Conservation (phyloP, 2,329 filamentous ascomycete species). For the Plenodomus lindquistii region DNA sequence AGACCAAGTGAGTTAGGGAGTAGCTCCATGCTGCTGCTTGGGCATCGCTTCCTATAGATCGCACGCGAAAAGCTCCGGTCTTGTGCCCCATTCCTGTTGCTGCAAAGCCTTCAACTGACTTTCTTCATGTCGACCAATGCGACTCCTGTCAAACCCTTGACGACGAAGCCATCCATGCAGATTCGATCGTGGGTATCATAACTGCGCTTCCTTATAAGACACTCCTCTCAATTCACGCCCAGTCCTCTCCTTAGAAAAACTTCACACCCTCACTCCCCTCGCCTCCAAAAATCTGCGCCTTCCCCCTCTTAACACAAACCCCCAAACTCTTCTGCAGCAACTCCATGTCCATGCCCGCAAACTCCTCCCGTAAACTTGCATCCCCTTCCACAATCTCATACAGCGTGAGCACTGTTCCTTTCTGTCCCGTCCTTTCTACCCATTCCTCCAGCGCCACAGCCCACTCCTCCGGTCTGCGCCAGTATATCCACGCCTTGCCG, state of each 20-base stretch:
- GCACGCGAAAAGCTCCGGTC: too few species aligned
- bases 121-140: too few species aligned
- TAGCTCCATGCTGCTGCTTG: too few species aligned
- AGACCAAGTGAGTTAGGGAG: too few species aligned
- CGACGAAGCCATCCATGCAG: too few species aligned
- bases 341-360: constrained; percentile 85
- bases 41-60: too few species aligned
- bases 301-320: constrained; percentile 84
- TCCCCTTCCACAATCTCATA: constrained; percentile 94
- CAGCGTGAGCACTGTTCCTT: constrained; percentile 83
- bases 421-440: constrained; percentile 86
- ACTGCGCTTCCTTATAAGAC: too few species aligned
- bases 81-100: too few species aligned
- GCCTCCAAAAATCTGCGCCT: constrained; percentile 89
- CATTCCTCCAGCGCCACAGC: constrained; percentile 75
- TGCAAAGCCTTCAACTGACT: too few species aligned
- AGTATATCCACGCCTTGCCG: constrained; percentile 70
- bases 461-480: constrained; percentile 90
- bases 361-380: constrained; percentile 68
- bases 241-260: constrained; percentile 66
- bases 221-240: neutral
- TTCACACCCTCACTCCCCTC: constrained; percentile 85
- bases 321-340: constrained; percentile 78
- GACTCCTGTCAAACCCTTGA: too few species aligned
- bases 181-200: too few species aligned